phyloP scores from a whole-genome alignment of 306 rosid species.

The Lathyrus oleraceus region DNA sequence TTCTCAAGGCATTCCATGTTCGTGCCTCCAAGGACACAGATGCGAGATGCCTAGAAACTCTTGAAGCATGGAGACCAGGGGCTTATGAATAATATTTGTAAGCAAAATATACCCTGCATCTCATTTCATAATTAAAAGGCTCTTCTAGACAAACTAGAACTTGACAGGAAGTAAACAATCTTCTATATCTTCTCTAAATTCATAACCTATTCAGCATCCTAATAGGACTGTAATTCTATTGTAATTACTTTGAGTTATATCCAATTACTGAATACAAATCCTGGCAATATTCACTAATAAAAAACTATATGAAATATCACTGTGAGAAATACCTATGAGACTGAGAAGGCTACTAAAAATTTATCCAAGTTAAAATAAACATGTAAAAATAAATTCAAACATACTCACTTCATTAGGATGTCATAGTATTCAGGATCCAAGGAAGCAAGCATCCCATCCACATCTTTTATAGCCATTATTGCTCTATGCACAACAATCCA shows the following conservation, averaged over 20 bases:
- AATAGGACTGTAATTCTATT: not conserved
- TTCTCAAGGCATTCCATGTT: not conserved
- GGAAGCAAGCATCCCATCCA: slow-evolving; percentile 89
- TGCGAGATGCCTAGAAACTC: not conserved
- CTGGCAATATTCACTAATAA: too few relatives aligned
- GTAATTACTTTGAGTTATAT: not conserved
- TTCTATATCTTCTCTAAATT: not conserved
- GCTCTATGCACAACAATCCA: slow-evolving; percentile 98
- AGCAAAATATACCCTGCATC: not conserved
- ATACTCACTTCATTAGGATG: slow-evolving; percentile 87
- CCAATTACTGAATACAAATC: too few relatives aligned
- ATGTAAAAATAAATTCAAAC: slow-evolving; percentile 2
- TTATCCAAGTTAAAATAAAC: not conserved
- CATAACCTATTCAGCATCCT: not conserved
- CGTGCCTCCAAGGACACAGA: not conserved
- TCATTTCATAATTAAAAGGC: not conserved
- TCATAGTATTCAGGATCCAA: slow-evolving; percentile 99
- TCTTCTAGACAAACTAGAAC: not conserved
- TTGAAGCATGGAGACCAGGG: not conserved
- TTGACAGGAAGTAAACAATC: slow-evolving; percentile 5
- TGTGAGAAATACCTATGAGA: too few relatives aligned
- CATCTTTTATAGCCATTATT: slow-evolving; percentile 92
- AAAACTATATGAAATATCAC: too few relatives aligned
- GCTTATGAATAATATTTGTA: not conserved
- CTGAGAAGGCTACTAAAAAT: too few relatives aligned